Percentiles rank a stretch among this genome's conserved stretches.
Conservation (phyloP, 2,329 filamentous ascomycete species). For the Pochonia chlamydosporia region DNA sequence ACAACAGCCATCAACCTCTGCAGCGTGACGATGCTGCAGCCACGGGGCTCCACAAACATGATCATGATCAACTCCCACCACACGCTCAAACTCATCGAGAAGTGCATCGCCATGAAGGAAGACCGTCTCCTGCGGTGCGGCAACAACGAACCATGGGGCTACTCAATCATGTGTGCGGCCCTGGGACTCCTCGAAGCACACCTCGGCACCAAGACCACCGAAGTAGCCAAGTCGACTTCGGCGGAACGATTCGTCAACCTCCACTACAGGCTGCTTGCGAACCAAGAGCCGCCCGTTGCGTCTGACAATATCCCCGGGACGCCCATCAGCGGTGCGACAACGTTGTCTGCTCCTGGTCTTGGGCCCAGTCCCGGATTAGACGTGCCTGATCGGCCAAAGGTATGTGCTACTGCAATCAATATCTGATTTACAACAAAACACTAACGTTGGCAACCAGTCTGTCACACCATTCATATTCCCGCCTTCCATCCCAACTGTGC, state of each 20-base stretch:
- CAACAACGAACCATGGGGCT: conserved; percentile 60
- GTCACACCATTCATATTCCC: conserved; percentile 35
- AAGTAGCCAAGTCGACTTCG: conserved; percentile 52
- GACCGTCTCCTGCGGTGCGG: conserved; percentile 55
- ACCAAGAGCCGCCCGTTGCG: conserved; percentile 41
- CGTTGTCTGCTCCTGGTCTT: conserved; percentile 17
- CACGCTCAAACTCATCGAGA: conserved; percentile 55
- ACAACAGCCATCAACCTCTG: conserved; percentile 56
- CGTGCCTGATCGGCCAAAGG: conserved; percentile 32
- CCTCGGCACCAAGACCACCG: conserved; percentile 49
- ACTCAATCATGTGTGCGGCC: conserved; percentile 57
- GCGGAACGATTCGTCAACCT: conserved; percentile 55
- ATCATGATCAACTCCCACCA: conserved; percentile 58
- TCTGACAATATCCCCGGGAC: conserved; percentile 21
- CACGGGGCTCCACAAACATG: conserved; percentile 52
- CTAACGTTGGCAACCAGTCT: conserved; percentile 31
- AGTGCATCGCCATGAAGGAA: conserved; percentile 55
- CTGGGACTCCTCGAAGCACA: conserved; percentile 54
- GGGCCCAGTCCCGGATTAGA: conserved; percentile 25
- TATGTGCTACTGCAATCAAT: conserved; percentile 22
- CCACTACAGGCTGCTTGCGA: conserved; percentile 51
- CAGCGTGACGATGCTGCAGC: conserved; percentile 56
- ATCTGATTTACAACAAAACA: background rate
- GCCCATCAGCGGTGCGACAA: conserved; percentile 14
- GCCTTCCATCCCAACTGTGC: conserved; percentile 26